Conservation (phyloP, 129 eudicot species). For the Chrysanthemum makinoi region DNA sequence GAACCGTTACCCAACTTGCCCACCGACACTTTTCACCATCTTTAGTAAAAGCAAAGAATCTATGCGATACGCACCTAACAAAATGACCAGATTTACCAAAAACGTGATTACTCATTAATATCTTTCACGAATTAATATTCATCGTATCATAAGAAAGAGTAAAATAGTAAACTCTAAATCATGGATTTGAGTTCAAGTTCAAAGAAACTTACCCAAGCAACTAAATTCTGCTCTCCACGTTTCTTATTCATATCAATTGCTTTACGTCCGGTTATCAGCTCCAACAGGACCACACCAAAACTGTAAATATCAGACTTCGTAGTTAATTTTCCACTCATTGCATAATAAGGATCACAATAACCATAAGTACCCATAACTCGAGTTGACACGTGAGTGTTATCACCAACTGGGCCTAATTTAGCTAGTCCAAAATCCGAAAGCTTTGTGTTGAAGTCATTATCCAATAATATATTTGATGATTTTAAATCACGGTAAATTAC, state of each 20-base stretch:
- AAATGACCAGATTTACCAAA: no score
- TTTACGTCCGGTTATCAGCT: conserved; percentile 76
- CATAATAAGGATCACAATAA: conserved; percentile 91
- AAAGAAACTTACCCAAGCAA: conserved; percentile 63
- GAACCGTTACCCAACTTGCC: no score
- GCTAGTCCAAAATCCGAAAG: conserved; percentile 94
- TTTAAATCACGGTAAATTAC: conserved; percentile 91
- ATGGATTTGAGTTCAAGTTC: not conserved
- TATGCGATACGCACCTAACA: no score
- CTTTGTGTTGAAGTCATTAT: conserved; percentile 64
- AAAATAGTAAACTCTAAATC: not conserved
- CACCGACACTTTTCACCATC: no score
- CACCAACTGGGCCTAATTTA: conserved; percentile 89
- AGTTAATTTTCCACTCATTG: conserved; percentile 79
- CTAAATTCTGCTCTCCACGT: conserved; percentile 69
- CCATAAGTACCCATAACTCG: conserved; percentile 95
- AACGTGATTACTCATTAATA: no score
- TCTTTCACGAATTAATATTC: no score
- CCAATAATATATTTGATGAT: conserved; percentile 85
- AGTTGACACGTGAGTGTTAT: conserved; percentile 88
- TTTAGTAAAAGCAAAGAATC: no score
- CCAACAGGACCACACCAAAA: conserved; percentile 83
- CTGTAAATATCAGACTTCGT: conserved; percentile 84
- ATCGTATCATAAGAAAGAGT: not conserved
- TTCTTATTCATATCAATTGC: conserved; percentile 55